Conservation (phyloP, 208 protist genomes). For the Trypanosoma scelopori region DNA sequence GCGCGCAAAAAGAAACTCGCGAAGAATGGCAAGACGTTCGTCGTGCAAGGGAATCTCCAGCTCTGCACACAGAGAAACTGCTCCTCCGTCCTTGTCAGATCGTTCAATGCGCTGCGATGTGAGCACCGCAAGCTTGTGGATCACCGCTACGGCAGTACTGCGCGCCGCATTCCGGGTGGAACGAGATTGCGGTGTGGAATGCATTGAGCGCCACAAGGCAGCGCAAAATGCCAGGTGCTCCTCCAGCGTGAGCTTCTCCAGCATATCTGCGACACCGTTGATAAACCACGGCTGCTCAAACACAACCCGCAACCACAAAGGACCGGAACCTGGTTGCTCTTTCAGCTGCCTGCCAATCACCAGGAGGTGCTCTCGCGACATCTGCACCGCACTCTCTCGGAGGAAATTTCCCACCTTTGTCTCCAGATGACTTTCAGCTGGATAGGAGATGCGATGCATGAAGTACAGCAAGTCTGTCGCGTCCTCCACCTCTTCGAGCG, state of each 20-base stretch:
- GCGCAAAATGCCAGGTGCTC: conserved; percentile 22
- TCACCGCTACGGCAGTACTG: conserved; percentile 5
- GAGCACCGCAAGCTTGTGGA: conserved; percentile 15
- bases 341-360: conserved; percentile 19
- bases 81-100: background rate
- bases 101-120: conserved; percentile 23
- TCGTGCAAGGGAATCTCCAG: conserved; percentile 17
- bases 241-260: conserved; percentile 15
- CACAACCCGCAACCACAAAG: conserved; percentile 28
- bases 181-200: background rate
- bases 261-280: background rate
- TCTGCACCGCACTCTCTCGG: background rate
- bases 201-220: conserved; percentile 15
- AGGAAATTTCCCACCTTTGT: conserved; percentile 23
- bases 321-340: conserved; percentile 19
- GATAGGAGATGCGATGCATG: conserved; percentile 41
- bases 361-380: conserved; percentile 17
- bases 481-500: conserved; percentile 36
- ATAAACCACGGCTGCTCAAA: conserved; percentile 24
- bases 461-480: conserved; percentile 34
- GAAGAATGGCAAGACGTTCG: conserved; percentile 15
- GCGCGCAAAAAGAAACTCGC: conserved; percentile 9
- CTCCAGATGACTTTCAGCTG: conserved; percentile 30
- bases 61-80: conserved; percentile 19
- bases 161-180: background rate